Conservation (phyloP, 345 rosid genomes). For the Gossypium raimondii region DNA sequence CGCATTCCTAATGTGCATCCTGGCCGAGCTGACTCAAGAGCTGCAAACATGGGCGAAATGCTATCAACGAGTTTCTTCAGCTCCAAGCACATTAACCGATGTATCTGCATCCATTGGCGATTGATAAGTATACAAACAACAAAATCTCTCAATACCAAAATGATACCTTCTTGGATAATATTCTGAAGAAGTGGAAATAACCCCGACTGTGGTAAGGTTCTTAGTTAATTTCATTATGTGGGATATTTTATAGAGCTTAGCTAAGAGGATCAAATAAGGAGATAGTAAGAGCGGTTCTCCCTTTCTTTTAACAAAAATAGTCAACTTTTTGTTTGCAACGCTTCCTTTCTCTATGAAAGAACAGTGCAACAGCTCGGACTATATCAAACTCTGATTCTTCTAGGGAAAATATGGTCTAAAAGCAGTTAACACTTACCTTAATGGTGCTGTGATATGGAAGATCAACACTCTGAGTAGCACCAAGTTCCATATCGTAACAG, state of each 20-base stretch:
- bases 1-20: constrained; percentile 27
- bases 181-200: background rate
- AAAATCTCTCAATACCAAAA: background rate
- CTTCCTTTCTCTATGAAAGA: too few species aligned
- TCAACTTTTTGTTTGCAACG: too few species aligned
- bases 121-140: background rate
- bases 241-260: too few species aligned
- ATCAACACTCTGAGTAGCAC: constrained; percentile 9
- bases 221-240: too few species aligned
- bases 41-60: constrained; percentile 23
- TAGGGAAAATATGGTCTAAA: background rate
- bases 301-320: too few species aligned
- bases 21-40: constrained; percentile 36
- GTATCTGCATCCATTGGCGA: constrained; percentile 31
- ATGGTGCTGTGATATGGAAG: background rate
- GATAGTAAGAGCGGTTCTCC: too few species aligned
- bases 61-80: constrained; percentile 26
- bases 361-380: background rate
- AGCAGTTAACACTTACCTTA: constrained; percentile 16
- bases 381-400: background rate
- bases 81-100: constrained; percentile 37
- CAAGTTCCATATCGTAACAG: constrained; percentile 17
- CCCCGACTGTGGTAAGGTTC: too few species aligned
- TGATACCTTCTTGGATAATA: background rate
- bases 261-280: too few species aligned